Percentiles rank a stretch among this genome's conserved stretches.
Evolutionary conservation across 352 stramenopile genomes (phyloP).

Genomic region (Phytopythium oedochilum): DNA sequence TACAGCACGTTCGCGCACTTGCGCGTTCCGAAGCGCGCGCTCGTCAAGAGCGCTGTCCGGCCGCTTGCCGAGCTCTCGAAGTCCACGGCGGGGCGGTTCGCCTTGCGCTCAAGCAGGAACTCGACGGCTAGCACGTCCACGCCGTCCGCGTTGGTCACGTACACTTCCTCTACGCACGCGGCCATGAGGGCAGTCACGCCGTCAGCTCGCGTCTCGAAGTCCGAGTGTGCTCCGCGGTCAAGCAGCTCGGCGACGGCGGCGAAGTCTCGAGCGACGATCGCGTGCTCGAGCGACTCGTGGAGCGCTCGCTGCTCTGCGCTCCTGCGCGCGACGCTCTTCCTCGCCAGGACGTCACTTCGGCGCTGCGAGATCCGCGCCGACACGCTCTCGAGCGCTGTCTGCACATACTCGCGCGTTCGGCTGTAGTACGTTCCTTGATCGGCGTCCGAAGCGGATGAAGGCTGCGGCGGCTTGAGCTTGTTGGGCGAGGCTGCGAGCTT

Average conservation of each 20-base stretch:
- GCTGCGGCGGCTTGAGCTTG: not conserved
- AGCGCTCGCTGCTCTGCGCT: constrained; percentile 32
- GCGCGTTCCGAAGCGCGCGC: constrained; percentile 38
- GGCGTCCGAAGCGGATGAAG: constrained; percentile 23
- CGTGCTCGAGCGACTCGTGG: constrained; percentile 35
- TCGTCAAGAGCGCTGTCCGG: constrained; percentile 35
- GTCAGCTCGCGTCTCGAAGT: constrained; percentile 46
- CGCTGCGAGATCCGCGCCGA: constrained; percentile 12
- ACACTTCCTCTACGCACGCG: constrained; percentile 52
- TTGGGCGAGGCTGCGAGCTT: constrained; percentile 12
- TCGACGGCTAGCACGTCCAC: constrained; percentile 47
- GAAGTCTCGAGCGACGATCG: constrained; percentile 49
- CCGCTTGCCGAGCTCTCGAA: constrained; percentile 46
- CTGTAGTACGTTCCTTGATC: constrained; percentile 22
- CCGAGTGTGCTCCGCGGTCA: constrained; percentile 56
- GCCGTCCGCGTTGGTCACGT: constrained; percentile 48
- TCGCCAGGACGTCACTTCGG: constrained; percentile 24
- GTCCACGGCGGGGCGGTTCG: constrained; percentile 53
- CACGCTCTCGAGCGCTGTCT: constrained; percentile 14
- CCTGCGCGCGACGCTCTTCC: constrained; percentile 49
- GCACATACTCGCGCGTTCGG: constrained; percentile 28
- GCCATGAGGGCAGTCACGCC: constrained; percentile 45
- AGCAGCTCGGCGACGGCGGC: constrained; percentile 22
- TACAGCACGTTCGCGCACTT: constrained; percentile 50
- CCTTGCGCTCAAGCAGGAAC: constrained; percentile 47